Base-by-base conservation (phyloP, 768 basidiomycete genomes). In the Hericium coralloides region DNA sequence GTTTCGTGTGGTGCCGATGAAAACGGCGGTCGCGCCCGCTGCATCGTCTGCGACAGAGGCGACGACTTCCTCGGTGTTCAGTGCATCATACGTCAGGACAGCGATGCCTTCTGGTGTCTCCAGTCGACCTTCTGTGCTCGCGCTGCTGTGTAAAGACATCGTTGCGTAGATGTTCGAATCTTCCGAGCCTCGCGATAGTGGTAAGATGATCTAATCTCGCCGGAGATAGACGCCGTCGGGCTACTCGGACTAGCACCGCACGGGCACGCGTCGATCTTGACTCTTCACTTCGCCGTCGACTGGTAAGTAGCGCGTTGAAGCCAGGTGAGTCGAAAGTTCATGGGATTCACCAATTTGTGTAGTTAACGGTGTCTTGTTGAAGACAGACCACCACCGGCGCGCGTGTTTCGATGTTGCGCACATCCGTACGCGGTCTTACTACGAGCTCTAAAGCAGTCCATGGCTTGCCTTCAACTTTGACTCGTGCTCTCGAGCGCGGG, bases 1-100 rank as follows among this genome's bases (percentile, higher is more conserved):
- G 68, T 92, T 86, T 56, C 92, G 81, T 6, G 92, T 95, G 14
- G 90, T 91, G 8, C 92, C 92, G 54, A 92, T 80, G 72, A 95
- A 93, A 3, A 84, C 73, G 10, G 83, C 82, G 12, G 78, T 83
- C 37, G 88, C 91, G 6, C 90, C 92, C 20, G 86, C 85, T 43
- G 71, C 68, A 53, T 84, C 77, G 65, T 84, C 76, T 49, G 76
- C 74, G 22, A 91, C 86, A 12, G 80, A 84, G 12, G 70, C 66
- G n/a, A 84, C 76, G 59, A 90, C 84, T 0, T 69, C 67, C 12
- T 80, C 69, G 4, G 77, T 72, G 59, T 89, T 76, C 38, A 94
- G 81, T 6, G 70, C 64, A 2, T 73, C 68, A 63, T 85, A 79
- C 2, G 89, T 83, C 55, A 93, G 70, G 22, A 74, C 74, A 53